Percentiles rank a stretch among this genome's conserved stretches.
Evolutionary conservation across 139 green algal genomes (phyloP).

Genomic region (Dunaliella sp.): DNA sequence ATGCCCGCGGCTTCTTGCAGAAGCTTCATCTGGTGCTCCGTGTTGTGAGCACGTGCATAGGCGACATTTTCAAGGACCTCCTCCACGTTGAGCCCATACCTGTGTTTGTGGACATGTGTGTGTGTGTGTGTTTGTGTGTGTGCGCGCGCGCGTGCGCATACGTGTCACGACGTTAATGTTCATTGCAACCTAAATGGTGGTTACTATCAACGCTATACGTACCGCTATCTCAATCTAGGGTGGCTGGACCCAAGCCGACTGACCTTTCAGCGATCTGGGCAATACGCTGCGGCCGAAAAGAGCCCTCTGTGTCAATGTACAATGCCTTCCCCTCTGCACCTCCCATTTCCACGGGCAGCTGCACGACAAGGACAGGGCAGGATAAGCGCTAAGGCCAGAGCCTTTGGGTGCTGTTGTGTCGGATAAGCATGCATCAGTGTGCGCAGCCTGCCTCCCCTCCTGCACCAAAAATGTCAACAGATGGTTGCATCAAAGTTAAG

Average conservation of each 20-base stretch:
- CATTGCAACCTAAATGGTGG: too few species aligned
- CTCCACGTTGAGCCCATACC: constrained; percentile 77
- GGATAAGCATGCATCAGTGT: too few species aligned
- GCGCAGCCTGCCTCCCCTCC: too few species aligned
- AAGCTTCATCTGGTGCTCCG: constrained; percentile 93
- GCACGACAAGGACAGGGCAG: constrained; percentile 15
- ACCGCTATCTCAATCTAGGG: too few species aligned
- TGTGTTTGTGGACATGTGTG: constrained; percentile 31
- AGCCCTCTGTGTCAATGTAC: constrained; percentile 99
- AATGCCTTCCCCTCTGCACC: constrained; percentile 96
- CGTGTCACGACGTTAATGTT: too few species aligned
- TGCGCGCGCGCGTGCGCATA: too few species aligned
- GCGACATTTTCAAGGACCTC: constrained; percentile 99
- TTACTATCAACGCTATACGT: too few species aligned
- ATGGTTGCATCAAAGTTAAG: too few species aligned
- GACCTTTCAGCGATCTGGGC: constrained; percentile 89
- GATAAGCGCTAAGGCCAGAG: too few species aligned
- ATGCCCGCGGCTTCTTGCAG: constrained; percentile 85
- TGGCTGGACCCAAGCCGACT: not conserved
- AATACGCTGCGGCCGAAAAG: constrained; percentile 87
- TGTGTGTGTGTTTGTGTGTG: not conserved
- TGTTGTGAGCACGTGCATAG: constrained; percentile 97
- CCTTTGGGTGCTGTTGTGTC: too few species aligned
- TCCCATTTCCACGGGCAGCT: constrained; percentile 88
- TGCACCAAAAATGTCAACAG: too few species aligned